These are phyloP conservation scores for Puccinia polysora DNA, from an alignment of 1,284 basidiomycete species.

Conservation along the genomic window DNA sequence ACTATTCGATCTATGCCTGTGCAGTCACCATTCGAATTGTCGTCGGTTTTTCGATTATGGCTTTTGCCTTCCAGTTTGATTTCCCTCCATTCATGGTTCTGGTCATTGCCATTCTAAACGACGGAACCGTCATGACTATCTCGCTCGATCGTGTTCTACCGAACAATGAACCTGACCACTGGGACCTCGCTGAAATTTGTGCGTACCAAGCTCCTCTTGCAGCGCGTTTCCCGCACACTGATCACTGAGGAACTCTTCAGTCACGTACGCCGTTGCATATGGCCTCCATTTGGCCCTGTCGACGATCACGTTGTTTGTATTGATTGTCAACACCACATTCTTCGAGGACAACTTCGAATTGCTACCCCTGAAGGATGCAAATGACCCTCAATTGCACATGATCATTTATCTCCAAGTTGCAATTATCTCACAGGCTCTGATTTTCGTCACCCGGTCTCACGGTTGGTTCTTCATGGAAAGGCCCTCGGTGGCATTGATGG, in stretches of 20 bases:
- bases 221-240: too few relatives aligned
- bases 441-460: constrained; percentile 44
- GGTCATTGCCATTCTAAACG: constrained; percentile 67
- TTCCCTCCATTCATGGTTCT: constrained; percentile 55
- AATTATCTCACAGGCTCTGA: constrained; percentile 43
- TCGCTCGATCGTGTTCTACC: constrained; percentile 94
- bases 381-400: constrained; percentile 61
- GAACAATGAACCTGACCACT: constrained; percentile 76
- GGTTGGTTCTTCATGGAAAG: constrained; percentile 43
- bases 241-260: neutral
- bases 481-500: constrained; percentile 34
- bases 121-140: constrained; percentile 77
- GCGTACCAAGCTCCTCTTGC: neutral
- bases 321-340: constrained; percentile 81
- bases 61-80: constrained; percentile 44
- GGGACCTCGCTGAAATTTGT: constrained; percentile 91
- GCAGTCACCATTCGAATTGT: constrained; percentile 44
- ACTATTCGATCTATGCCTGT: constrained; percentile 69
- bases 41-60: constrained; percentile 43
- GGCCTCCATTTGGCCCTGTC: constrained; percentile 86
- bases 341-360: constrained; percentile 85
- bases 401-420: constrained; percentile 54
- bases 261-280: constrained; percentile 89
- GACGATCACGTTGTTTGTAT: constrained; percentile 74
- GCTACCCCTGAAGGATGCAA: constrained; percentile 12